These are phyloP conservation scores for Candida sojae DNA, from an alignment of 1,139 yeast species.

Conservation along the genomic window DNA sequence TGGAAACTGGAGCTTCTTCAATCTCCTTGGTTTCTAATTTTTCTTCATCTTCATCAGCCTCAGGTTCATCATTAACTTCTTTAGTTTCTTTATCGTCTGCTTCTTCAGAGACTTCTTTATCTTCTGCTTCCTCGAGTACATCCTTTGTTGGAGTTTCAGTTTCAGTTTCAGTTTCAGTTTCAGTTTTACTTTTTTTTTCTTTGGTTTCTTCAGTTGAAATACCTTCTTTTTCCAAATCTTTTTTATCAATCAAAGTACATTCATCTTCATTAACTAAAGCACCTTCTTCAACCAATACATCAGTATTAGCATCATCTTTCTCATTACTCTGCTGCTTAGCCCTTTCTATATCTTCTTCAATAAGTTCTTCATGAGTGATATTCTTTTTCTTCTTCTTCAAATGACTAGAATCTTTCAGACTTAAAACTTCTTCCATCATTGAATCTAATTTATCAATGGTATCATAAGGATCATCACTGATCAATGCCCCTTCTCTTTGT, in stretches of 20 bases:
- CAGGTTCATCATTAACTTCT: constrained; percentile 4
- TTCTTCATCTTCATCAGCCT: not conserved
- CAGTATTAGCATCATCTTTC: constrained; percentile 45
- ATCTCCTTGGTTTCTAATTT: constrained; percentile 7
- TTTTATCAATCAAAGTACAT: constrained; percentile 24
- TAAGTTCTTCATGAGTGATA: constrained; percentile 7
- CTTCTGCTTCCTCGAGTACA: not conserved
- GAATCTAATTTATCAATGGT: constrained; percentile 41
- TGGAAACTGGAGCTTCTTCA: constrained; percentile 12
- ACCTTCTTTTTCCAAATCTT: constrained; percentile 11
- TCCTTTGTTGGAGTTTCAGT: constrained; percentile 5
- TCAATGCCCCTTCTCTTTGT: constrained; percentile 46
- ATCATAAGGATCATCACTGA: constrained; percentile 49
- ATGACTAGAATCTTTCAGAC: constrained; percentile 13
- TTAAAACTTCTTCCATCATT: constrained; percentile 43
- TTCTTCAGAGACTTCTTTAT: constrained; percentile 5
- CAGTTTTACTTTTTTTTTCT: constrained; percentile 3
- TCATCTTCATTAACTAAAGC: constrained; percentile 51
- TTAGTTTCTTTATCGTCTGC: constrained; percentile 7
- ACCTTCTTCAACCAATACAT: constrained; percentile 42
- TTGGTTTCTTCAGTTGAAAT: constrained; percentile 6
- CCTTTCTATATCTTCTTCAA: constrained; percentile 10
- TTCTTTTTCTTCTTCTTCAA: constrained; percentile 7
- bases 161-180: constrained; percentile 2
- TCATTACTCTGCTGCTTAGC: constrained; percentile 22